Conservation (phyloP, 345 rosid species). For the Linum lewisii region DNA sequence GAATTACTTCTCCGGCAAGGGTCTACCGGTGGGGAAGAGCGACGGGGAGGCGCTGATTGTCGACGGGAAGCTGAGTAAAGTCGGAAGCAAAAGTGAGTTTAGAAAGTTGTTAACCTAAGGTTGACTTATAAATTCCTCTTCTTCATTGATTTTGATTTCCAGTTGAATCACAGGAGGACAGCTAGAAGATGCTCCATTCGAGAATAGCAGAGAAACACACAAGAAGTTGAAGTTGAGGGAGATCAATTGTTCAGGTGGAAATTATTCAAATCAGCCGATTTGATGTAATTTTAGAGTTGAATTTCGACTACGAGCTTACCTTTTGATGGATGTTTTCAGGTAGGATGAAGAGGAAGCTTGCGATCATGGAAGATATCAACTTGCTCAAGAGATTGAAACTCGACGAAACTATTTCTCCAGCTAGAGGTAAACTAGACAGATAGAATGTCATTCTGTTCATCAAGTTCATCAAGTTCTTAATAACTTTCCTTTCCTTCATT, state of each 20-base stretch:
- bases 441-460: background rate
- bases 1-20: constrained; percentile 65
- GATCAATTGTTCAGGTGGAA: background rate
- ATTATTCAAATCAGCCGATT: no score
- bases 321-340: background rate
- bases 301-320: background rate
- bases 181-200: background rate
- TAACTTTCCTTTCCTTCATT: no score
- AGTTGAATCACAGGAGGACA: background rate
- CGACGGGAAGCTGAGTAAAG: constrained; percentile 53
- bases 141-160: background rate
- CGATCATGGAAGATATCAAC: background rate
- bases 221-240: background rate
- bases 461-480: no score
- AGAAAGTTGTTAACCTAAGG: no score
- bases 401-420: background rate
- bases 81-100: constrained; percentile 50
- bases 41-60: constrained; percentile 47
- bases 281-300: no score
- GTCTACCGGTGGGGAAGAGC: constrained; percentile 55
- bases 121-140: no score
- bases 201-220: background rate
- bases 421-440: background rate
- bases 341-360: background rate
- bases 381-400: background rate